These are phyloP conservation scores for Tricholoma furcatifolium DNA, from an alignment of 768 basidiomycete genomes.

Conservation along the genomic window DNA sequence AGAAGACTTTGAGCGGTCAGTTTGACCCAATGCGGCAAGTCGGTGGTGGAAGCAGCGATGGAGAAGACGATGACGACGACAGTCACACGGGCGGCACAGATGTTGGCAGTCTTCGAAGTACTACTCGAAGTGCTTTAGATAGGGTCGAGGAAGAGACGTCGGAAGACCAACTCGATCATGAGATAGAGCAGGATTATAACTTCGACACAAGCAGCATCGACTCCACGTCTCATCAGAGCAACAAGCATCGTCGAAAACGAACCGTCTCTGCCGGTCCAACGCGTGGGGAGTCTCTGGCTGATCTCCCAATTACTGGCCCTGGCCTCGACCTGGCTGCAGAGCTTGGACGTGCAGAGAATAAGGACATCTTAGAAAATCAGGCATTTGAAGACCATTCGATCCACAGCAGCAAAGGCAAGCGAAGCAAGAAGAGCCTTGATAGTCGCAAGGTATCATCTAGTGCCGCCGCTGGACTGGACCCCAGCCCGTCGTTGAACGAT, in stretches of 20 bases:
- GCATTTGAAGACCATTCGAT: conserved; percentile 46
- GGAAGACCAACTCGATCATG: conserved; percentile 38
- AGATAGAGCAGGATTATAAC: conserved; percentile 33
- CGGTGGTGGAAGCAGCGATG: conserved; percentile 39
- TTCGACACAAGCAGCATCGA: conserved; percentile 32
- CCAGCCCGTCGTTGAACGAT: conserved; percentile 48
- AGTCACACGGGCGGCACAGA: conserved; percentile 43
- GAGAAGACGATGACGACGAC: conserved; percentile 38
- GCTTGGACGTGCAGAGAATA: conserved; percentile 88
- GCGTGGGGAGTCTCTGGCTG: conserved; percentile 80
- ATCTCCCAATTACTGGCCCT: conserved; percentile 84
- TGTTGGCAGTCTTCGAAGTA: conserved; percentile 55
- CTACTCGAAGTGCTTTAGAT: conserved; percentile 57
- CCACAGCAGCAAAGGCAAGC: conserved; percentile 46
- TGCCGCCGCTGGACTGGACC: conserved; percentile 39
- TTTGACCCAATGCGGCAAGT: conserved; percentile 76
- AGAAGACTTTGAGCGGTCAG: conserved; percentile 88
- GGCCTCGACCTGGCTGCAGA: conserved; percentile 90
- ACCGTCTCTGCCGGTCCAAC: conserved; percentile 49
- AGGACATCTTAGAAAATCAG: conserved; percentile 67
- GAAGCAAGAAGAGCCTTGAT: conserved; percentile 45
- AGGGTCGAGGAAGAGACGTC: conserved; percentile 59
- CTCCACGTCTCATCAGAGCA: conserved; percentile 37
- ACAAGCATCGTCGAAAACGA: conserved; percentile 49
- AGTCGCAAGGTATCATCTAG: conserved; percentile 34